phyloP scores from a whole-genome alignment of 768 basidiomycete genomes.

The Lactarius hengduanensis region DNA sequence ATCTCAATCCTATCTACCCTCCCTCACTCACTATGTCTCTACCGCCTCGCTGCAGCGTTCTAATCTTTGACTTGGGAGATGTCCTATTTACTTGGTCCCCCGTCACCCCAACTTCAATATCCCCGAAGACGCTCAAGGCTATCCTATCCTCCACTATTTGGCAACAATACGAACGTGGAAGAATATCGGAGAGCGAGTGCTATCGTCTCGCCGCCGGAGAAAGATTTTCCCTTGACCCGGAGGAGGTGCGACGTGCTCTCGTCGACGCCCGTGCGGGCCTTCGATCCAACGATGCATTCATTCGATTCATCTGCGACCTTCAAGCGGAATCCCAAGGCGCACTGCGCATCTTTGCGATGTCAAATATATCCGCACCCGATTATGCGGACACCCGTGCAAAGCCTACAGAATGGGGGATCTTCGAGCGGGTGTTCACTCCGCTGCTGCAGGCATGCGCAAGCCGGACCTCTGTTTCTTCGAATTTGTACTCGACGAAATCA shows the following conservation, averaged over 20 bases:
- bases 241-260: constrained; percentile 47
- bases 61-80: constrained; percentile 57
- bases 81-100: constrained; percentile 56
- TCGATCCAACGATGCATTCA: constrained; percentile 43
- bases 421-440: constrained; percentile 55
- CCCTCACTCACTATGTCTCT: constrained; percentile 5
- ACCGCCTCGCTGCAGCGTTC: constrained; percentile 30
- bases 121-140: constrained; percentile 40
- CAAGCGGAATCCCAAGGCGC: constrained; percentile 39
- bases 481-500: constrained; percentile 48
- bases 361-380: constrained; percentile 57
- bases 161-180: constrained; percentile 53
- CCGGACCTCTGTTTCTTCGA: constrained; percentile 54
- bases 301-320: constrained; percentile 47
- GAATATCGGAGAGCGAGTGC: constrained; percentile 44
- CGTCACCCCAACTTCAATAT: constrained; percentile 43
- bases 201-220: constrained; percentile 42
- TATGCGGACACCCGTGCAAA: constrained; percentile 46
- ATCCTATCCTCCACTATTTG: constrained; percentile 49
- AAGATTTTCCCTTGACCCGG: constrained; percentile 40
- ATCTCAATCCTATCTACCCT: neutral
- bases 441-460: constrained; percentile 52
- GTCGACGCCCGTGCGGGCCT: constrained; percentile 49
- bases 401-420: constrained; percentile 48
- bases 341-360: constrained; percentile 53